phyloP scores from a whole-genome alignment of 805 yeast species.

The Metschnikowia lochheadii region DNA sequence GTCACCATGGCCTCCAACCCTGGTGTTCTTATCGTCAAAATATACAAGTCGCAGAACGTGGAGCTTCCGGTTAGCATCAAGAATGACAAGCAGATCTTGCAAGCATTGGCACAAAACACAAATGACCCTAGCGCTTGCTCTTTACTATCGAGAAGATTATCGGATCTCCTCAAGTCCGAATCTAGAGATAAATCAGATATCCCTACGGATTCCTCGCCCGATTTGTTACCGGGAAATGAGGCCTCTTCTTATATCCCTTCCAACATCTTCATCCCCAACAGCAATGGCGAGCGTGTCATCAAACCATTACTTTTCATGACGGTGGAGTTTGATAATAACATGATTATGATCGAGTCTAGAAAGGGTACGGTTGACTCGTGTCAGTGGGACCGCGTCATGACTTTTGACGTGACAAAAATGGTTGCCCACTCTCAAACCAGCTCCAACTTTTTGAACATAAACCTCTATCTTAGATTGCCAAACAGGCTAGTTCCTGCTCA shows the following conservation, averaged over 20 bases:
- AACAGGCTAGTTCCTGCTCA: constrained; percentile 49
- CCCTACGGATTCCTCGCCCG: constrained; percentile 15
- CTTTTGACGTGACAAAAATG: constrained; percentile 71
- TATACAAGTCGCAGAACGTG: constrained; percentile 66
- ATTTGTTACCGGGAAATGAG: constrained; percentile 27
- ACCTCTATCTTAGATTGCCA: constrained; percentile 77
- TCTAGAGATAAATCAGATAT: not conserved
- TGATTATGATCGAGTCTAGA: constrained; percentile 81
- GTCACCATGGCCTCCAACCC: constrained; percentile 36
- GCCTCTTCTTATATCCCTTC: constrained; percentile 47
- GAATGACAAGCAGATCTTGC: constrained; percentile 57
- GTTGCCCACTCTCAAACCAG: constrained; percentile 29
- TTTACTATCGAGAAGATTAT: constrained; percentile 10
- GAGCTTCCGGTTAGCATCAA: constrained; percentile 67
- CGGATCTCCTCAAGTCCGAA: constrained; percentile 11
- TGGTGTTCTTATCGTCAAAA: constrained; percentile 73
- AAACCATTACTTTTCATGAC: constrained; percentile 78
- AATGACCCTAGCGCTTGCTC: constrained; percentile 23
- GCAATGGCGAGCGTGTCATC: constrained; percentile 41
- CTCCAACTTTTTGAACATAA: constrained; percentile 61
- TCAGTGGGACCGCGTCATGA: constrained; percentile 82
- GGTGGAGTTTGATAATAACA: constrained; percentile 92
- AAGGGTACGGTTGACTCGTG: constrained; percentile 77
- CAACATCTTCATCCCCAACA: constrained; percentile 46
- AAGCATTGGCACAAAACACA: constrained; percentile 59